Evolutionary conservation across 305 asterid species (phyloP), one percentile per base, ranked within the genome.

Genomic region (Withania somnifera): DNA sequence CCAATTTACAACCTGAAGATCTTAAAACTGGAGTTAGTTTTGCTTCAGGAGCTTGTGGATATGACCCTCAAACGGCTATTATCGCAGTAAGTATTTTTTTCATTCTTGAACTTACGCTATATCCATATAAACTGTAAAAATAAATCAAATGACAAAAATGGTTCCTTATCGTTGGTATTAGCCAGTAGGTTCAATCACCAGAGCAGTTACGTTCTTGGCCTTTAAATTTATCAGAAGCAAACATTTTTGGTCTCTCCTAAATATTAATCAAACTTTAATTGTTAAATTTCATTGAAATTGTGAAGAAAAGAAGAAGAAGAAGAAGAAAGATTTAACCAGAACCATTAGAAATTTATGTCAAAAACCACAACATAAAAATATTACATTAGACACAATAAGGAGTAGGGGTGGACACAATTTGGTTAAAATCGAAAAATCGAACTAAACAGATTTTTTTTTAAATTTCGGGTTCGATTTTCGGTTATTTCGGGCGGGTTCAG

Each of bases 21-120:
- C 87, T 92, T 20, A 79, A 20, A 19, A 91, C 90, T 20, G 98
- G 98, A 17, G 93, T 92, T n/a, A 91, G 97, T 86, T 94, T 94
- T 82, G 97, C 97, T 3, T 94, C 98, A 1, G 97, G 98, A 19
- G 97, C 93, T 64, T 54, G 83, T 26, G 98, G 98, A 67, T 94
- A 84, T 47, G 95, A 92, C 78, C 93, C 98, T 24, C 86, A 80
- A 56, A 95, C 98, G 11, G 14, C 98, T 30, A 40, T 10, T 66
- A 6, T 90, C 8, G 84, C 80, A 91, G 98, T 94, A 45, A 0
- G 56, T 66, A 15, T 22, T 45, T 40, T n/a, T n/a, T n/a, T n/a
- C n/a, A n/a, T n/a, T n/a, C n/a, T n/a, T n/a, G n/a, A n/a, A n/a
- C n/a, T n/a, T n/a, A n/a, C n/a, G n/a, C n/a, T n/a, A n/a, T n/a